phyloP scores from a whole-genome alignment of 1,139 yeast genomes.

The Suhomyces ambrosiae region DNA sequence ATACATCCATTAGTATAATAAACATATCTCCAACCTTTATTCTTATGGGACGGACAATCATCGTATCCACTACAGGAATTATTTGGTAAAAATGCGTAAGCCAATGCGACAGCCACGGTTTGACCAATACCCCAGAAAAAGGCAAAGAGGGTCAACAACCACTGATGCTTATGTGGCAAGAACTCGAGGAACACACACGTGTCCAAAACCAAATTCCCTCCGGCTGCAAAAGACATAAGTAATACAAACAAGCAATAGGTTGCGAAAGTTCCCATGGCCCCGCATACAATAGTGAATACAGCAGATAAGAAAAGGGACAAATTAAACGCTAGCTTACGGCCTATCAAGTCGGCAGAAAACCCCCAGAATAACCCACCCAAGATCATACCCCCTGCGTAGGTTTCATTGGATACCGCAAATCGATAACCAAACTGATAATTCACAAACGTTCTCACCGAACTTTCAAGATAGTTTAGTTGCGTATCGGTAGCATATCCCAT shows the following conservation, averaged over 20 bases:
- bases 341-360: conserved; percentile 27
- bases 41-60: conserved; percentile 33
- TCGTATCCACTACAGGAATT: conserved; percentile 29
- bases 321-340: conserved; percentile 39
- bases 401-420: conserved; percentile 31
- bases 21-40: conserved; percentile 41
- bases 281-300: conserved; percentile 28
- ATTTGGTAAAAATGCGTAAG: conserved; percentile 36
- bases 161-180: conserved; percentile 27
- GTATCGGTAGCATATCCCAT: conserved; percentile 69
- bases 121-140: conserved; percentile 43
- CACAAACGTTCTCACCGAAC: conserved; percentile 39
- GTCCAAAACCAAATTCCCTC: conserved; percentile 37
- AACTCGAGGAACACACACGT: conserved; percentile 33
- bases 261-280: conserved; percentile 34
- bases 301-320: conserved; percentile 31
- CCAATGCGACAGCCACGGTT: conserved; percentile 33
- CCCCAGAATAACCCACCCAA: conserved; percentile 50
- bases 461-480: conserved; percentile 48
- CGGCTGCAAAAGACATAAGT: conserved; percentile 28
- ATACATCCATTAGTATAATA: conserved; percentile 37
- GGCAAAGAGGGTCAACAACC: conserved; percentile 45
- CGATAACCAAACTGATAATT: conserved; percentile 44
- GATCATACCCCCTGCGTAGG: conserved; percentile 49
- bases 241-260: conserved; percentile 30